These are phyloP conservation scores for Lolium perenne DNA, from an alignment of 176 grass and related monocot species.

Conservation along the genomic window DNA sequence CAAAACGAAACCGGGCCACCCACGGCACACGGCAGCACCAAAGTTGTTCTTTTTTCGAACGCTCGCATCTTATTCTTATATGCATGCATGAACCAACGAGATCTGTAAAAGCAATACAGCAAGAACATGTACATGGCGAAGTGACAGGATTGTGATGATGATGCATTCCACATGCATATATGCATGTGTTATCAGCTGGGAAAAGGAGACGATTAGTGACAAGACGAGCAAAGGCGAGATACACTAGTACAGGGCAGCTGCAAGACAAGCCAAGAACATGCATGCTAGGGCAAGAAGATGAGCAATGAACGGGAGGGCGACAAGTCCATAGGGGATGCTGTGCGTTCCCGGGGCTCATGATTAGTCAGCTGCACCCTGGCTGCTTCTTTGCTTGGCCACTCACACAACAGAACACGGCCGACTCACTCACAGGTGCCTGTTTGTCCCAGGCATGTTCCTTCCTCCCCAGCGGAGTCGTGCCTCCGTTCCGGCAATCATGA, in stretches of 20 bases:
- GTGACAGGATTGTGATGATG: background rate
- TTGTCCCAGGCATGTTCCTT: background rate
- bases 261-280: background rate
- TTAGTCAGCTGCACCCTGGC: background rate
- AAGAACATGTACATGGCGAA: too few species aligned
- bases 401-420: too few species aligned
- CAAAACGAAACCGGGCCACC: background rate
- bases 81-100: background rate
- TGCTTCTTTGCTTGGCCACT: too few species aligned
- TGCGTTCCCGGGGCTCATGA: conserved; percentile 46
- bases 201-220: background rate
- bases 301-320: conserved; percentile 8
- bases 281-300: background rate
- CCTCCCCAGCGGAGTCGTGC: background rate
- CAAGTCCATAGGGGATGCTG: background rate
- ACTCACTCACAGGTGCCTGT: too few species aligned
- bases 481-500: conserved; percentile 53
- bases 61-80: too few species aligned
- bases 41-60: too few species aligned
- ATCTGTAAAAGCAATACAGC: too few species aligned
- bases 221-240: background rate
- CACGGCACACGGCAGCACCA: conserved; percentile 4
- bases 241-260: too few species aligned
- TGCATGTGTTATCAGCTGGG: background rate
- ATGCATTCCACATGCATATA: background rate